Base-by-base conservation (phyloP, 768 basidiomycete species). In the Hemileccinum rubropunctum region DNA sequence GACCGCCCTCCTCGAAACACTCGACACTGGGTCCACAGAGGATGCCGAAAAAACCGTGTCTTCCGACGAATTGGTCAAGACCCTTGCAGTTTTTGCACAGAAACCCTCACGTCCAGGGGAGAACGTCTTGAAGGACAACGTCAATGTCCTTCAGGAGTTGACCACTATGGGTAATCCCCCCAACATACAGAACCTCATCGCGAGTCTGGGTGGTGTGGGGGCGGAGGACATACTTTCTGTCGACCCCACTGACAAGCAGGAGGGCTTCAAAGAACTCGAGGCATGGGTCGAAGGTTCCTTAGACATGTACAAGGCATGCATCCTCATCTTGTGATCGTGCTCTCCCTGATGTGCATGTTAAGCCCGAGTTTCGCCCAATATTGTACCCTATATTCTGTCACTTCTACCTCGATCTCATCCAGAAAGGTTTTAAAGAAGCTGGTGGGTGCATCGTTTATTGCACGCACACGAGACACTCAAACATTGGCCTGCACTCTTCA, bases 331-430 rank as follows among this genome's bases (percentile, higher is more conserved):
- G 35, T 17, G 27, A 14, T 27, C 30, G 27, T 14, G 26, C 21
- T 47, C 37, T n/a, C 34, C 46, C 43, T 64, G n/a, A 66, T 30
- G 46, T 34, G 17, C 65, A 27, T 45, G 7, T 17, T 8, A 47
- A 98, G 89, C 91, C 92, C 47, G 95, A 99, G 69, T 88, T 99
- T 59, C 79, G 89, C 39, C 94, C 91, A 39, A 87, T 99, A 32
- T 71, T 97, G 14, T 97, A 94, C 63, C 97, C 97, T 3, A 89
- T 99, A 54, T 98, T 98, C 65, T 92, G 90, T 43, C 93, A 99
- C 69, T 98, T 98, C 65, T 98, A 95, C 67, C 76, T 99, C 27
- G 95, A 98, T 66, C 79, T 99, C 42, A 84, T 98, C 41, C 86
- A 93, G 59, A 83, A 86, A 44, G 93, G 91, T 10, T 92, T 90